Evolutionary conservation across 805 yeast species (phyloP).

Genomic region (Yarrowia osloensis): DNA sequence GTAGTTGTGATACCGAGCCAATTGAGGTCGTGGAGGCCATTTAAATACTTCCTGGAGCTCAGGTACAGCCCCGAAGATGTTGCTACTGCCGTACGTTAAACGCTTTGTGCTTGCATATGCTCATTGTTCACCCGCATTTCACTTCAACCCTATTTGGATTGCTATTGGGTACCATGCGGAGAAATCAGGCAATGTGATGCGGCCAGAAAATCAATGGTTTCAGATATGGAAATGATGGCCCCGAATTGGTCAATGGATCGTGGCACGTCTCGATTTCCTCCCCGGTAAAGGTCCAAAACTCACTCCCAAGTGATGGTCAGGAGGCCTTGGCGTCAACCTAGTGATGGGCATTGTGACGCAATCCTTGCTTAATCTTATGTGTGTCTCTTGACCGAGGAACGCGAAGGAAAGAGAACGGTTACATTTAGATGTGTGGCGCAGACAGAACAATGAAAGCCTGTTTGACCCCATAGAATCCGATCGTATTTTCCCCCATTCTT

Average conservation of each 20-base stretch:
- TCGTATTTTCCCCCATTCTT: constrained; percentile 5
- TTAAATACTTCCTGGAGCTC: neutral
- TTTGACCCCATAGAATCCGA: neutral
- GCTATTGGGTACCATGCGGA: neutral
- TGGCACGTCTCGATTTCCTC: neutral
- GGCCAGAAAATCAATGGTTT: neutral
- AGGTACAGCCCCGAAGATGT: constrained; percentile 13
- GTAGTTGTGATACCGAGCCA: neutral
- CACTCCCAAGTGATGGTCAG: neutral
- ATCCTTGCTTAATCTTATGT: constrained; percentile 28
- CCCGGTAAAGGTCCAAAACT: neutral
- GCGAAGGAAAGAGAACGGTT: neutral
- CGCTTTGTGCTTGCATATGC: constrained; percentile 8
- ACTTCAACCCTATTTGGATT: constrained; percentile 19
- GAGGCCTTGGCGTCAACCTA: constrained; percentile 19
- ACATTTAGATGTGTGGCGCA: constrained; percentile 1
- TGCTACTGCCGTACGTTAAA: constrained; percentile 17
- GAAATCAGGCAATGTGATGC: neutral
- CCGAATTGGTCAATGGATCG: neutral
- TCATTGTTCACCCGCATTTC: constrained; percentile 27
- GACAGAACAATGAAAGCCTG: constrained; percentile 6
- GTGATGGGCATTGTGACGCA: constrained; percentile 16
- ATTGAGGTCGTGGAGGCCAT: neutral
- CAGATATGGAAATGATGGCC: neutral
- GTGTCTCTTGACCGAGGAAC: neutral